A percentile compares a stretch with the other conserved stretches of the same genome.
Evolutionary conservation across 768 basidiomycete species (phyloP).

Genomic region (Mycena alexandri): DNA sequence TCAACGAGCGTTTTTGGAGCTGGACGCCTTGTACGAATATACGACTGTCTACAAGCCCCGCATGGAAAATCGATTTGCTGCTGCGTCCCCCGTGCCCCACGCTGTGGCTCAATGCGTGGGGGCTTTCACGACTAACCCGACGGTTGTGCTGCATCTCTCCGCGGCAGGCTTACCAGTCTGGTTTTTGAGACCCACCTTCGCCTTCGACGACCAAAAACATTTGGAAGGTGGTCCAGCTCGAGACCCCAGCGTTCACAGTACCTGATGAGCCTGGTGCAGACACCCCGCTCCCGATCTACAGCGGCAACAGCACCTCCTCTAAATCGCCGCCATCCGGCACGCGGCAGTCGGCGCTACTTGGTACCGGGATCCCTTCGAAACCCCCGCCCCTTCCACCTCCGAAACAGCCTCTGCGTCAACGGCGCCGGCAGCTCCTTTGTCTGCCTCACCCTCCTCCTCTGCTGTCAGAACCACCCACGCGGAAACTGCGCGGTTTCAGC

Average conservation of each 20-base stretch:
- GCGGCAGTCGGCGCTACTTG: neutral
- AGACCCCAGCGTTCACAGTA: neutral
- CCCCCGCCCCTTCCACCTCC: neutral
- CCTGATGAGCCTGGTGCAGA: neutral
- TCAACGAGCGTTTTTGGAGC: neutral
- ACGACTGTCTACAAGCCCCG: conserved; percentile 5
- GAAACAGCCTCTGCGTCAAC: too few relatives aligned
- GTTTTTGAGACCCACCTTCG: neutral
- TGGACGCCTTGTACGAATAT: neutral
- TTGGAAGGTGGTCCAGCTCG: neutral
- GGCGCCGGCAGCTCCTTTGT: neutral
- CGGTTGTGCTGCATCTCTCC: conserved; percentile 2
- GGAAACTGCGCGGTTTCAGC: too few relatives aligned
- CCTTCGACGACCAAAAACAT: conserved; percentile 7
- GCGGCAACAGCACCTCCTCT: neutral
- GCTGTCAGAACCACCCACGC: neutral
- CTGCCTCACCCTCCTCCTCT: neutral
- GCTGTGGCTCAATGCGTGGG: conserved; percentile 5
- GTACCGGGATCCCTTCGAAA: conserved; percentile 4
- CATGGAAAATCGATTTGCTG: neutral
- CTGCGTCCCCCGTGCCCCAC: neutral
- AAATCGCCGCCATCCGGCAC: neutral
- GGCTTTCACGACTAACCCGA: neutral
- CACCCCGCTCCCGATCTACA: neutral
- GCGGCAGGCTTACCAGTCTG: neutral